phyloP scores from a whole-genome alignment of 129 eudicot genomes.

The Centaurea solstitialis region DNA sequence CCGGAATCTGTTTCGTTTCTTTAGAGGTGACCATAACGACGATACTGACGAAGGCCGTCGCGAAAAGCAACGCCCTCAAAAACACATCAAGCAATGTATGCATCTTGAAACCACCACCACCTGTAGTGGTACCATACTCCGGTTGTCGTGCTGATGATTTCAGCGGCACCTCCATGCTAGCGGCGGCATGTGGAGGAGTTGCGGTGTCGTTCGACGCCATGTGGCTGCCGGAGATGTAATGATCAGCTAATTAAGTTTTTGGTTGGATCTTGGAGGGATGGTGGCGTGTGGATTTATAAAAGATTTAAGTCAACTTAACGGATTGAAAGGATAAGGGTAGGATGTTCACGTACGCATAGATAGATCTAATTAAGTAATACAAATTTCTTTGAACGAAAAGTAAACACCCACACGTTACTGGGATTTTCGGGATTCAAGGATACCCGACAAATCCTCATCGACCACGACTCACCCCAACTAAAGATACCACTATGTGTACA shows the following conservation, averaged over 20 bases:
- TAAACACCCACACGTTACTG: too few species aligned
- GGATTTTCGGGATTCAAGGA: too few species aligned
- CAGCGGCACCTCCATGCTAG: slow-evolving; percentile 27
- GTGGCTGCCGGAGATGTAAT: slow-evolving; percentile 2
- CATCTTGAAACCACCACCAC: slow-evolving; percentile 22
- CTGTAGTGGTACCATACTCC: neutral
- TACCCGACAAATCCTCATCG: too few species aligned
- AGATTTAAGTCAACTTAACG: slow-evolving; percentile 14
- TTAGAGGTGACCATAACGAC: slow-evolving; percentile 74
- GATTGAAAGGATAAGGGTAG: neutral
- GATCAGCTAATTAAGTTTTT: neutral
- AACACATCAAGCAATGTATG: slow-evolving; percentile 39
- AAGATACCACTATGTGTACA: too few species aligned
- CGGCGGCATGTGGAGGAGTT: slow-evolving; percentile 30
- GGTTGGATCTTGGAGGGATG: neutral
- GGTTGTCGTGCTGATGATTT: slow-evolving; percentile 20
- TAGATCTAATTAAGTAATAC: neutral
- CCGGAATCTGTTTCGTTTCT: slow-evolving; percentile 36
- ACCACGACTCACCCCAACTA: too few species aligned
- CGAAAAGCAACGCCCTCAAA: slow-evolving; percentile 57
- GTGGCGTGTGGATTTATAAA: slow-evolving; percentile 1
- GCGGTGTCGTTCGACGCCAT: slow-evolving; percentile 37
- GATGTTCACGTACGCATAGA: slow-evolving; percentile 9
- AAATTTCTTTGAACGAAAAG: too few species aligned
- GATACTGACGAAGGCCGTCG: slow-evolving; percentile 40